Evolutionary conservation across 2,329 filamentous ascomycete genomes (phyloP).

Genomic region (Cladosporium sp.): DNA sequence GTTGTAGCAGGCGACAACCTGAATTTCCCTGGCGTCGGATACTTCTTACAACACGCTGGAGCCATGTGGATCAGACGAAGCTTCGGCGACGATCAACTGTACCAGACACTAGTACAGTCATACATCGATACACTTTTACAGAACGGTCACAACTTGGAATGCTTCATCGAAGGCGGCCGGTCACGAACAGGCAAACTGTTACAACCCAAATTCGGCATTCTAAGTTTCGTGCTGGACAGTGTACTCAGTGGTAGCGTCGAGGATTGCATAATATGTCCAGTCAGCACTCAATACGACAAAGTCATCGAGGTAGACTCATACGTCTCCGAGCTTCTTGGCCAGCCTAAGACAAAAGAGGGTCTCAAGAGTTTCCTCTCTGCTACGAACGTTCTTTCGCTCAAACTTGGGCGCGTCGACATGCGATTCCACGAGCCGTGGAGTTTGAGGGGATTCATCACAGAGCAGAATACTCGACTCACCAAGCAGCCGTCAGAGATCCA

Average conservation of each 20-base stretch:
- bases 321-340: constrained; percentile 87
- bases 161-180: constrained; percentile 93
- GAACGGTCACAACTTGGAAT: constrained; percentile 91
- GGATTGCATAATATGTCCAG: constrained; percentile 90
- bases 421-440: constrained; percentile 98
- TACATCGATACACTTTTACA: constrained; percentile 93
- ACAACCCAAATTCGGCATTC: constrained; percentile 91
- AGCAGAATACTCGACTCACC: constrained; percentile 62
- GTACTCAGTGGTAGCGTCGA: constrained; percentile 83
- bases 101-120: constrained; percentile 88
- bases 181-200: constrained; percentile 83
- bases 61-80: constrained; percentile 95
- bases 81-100: constrained; percentile 89
- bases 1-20: constrained; percentile 95
- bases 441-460: constrained; percentile 74
- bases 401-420: constrained; percentile 88
- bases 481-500: constrained; percentile 13
- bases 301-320: constrained; percentile 98
- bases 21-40: constrained; percentile 87
- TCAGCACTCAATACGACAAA: constrained; percentile 98
- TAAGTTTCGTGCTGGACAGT: constrained; percentile 88
- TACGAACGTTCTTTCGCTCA: constrained; percentile 83
- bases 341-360: constrained; percentile 95
- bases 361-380: constrained; percentile 84
- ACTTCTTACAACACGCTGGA: constrained; percentile 89